Evolutionary conservation across 495 filamentous ascomycete genomes (phyloP), one percentile per base, ranked within the genome.

Genomic region (Symbiotaphrina buchneri): DNA sequence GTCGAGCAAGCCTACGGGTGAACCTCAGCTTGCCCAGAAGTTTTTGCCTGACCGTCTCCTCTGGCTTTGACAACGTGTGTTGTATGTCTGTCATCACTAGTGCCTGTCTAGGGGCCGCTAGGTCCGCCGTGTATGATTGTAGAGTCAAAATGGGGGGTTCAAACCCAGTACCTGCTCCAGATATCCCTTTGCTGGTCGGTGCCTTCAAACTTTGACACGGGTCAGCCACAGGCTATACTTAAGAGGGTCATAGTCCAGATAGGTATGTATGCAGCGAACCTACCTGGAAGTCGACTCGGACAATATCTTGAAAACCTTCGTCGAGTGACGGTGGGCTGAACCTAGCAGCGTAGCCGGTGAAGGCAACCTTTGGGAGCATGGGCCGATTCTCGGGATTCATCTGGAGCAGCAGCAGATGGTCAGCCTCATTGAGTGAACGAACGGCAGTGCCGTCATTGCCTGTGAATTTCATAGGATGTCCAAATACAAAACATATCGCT

Each of bases 251-350:
- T 15, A 10, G 7, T 25, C 27, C 19, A 14, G 5, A 13, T 10
- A 2, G 27, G 24, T 18, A n/a, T 15, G 19, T 34, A 16, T 31
- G 21, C 17, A 38, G 22, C 21, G 22, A 19, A 45, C 49, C 15
- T 52, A 66, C 65, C 37, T 58, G 54, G 43, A 91, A 91, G 10
- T 74, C 63, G 5, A 77, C 55, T 14, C 61, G 61, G 4, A 65
- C 48, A 14, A 97, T 63, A 41, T 92, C 80, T 30, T 74, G 58
- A 47, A 93, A 94, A 0, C 87, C 87, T 43, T 97, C 87, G 2
- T 58, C 51, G 5, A 63, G 39, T n/a, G 56, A 58, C 5, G 82
- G 87, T 40, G 72, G 63, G 39, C 65, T 65, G 49, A 74, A 83
- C 30, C 75, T 56, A 6, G 68, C 60, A 10, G 50, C 52, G 41